Conservation (phyloP, 768 basidiomycete species). For the Podaxis sp. region DNA sequence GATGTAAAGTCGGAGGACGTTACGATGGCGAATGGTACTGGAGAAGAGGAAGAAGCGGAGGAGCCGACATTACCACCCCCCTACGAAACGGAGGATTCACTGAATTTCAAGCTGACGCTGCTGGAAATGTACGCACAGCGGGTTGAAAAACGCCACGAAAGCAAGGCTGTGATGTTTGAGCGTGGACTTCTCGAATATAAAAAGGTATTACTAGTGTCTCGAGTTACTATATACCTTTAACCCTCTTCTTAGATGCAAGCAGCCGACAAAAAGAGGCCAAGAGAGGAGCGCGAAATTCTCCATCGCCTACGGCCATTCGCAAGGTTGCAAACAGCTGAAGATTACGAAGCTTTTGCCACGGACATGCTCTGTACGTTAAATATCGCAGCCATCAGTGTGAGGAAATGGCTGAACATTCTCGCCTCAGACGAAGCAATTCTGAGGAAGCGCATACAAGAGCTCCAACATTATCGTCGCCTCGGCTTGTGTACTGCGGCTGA, state of each 20-base stretch:
- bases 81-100: slow-evolving; percentile 77
- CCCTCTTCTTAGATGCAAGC: slow-evolving; percentile 68
- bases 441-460: slow-evolving; percentile 83
- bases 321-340: slow-evolving; percentile 83
- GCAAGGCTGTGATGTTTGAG: slow-evolving; percentile 88
- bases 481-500: slow-evolving; percentile 84
- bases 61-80: slow-evolving; percentile 71
- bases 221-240: background rate
- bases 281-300: slow-evolving; percentile 89
- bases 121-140: slow-evolving; percentile 90
- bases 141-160: slow-evolving; percentile 78
- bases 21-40: slow-evolving; percentile 40
- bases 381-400: background rate
- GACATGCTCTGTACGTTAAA: slow-evolving; percentile 79
- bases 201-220: slow-evolving; percentile 52
- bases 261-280: slow-evolving; percentile 82
- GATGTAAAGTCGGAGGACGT: slow-evolving; percentile 43
- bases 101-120: slow-evolving; percentile 83
- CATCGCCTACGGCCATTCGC: slow-evolving; percentile 89
- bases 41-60: slow-evolving; percentile 57
- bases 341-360: slow-evolving; percentile 83
- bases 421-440: slow-evolving; percentile 78
- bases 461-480: slow-evolving; percentile 85
- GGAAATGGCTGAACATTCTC: slow-evolving; percentile 3
- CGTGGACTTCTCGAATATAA: slow-evolving; percentile 90